Evolutionary conservation across 2,329 filamentous ascomycete species (phyloP).

Genomic region (Ascochyta rabiei): DNA sequence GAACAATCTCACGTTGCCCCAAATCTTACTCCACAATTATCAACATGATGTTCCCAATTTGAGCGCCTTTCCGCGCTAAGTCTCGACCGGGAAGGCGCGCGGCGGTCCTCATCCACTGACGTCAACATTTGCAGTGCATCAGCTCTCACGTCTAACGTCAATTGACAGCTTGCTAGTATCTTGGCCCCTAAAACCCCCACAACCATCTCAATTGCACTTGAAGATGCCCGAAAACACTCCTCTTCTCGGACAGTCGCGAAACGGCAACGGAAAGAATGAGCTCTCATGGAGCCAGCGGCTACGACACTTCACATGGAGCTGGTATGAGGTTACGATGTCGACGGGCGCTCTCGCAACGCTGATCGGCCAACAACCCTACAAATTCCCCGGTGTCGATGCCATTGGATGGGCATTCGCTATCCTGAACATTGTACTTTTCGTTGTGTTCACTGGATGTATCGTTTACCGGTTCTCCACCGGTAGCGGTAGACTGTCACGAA

Average conservation of each 20-base stretch:
- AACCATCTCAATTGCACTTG: not conserved
- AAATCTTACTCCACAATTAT: not conserved
- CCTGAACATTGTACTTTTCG: slow-evolving; percentile 69
- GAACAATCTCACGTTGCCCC: not conserved
- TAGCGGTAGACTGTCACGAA: slow-evolving; percentile 58
- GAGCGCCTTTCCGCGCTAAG: not conserved
- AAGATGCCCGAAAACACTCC: slow-evolving; percentile 13
- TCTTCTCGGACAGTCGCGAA: slow-evolving; percentile 4
- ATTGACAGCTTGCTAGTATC: not conserved
- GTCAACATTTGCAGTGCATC: slow-evolving; percentile 5
- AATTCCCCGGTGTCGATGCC: slow-evolving; percentile 67
- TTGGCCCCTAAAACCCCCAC: not conserved
- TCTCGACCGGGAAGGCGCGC: not conserved
- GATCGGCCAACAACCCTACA: slow-evolving; percentile 60
- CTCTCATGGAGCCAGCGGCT: slow-evolving; percentile 29
- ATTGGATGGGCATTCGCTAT: slow-evolving; percentile 72
- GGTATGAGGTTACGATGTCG: slow-evolving; percentile 77
- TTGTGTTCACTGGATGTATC: slow-evolving; percentile 62
- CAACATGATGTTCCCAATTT: not conserved
- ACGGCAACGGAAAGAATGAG: slow-evolving; percentile 14
- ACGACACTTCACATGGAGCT: slow-evolving; percentile 56
- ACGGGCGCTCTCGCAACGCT: slow-evolving; percentile 72
- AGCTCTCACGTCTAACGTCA: not conserved
- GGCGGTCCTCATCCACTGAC: slow-evolving; percentile 7
- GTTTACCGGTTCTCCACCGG: slow-evolving; percentile 61